Evolutionary conservation across 208 protist genomes (phyloP).

Genomic region (Acanthamoeba rhysodes): DNA sequence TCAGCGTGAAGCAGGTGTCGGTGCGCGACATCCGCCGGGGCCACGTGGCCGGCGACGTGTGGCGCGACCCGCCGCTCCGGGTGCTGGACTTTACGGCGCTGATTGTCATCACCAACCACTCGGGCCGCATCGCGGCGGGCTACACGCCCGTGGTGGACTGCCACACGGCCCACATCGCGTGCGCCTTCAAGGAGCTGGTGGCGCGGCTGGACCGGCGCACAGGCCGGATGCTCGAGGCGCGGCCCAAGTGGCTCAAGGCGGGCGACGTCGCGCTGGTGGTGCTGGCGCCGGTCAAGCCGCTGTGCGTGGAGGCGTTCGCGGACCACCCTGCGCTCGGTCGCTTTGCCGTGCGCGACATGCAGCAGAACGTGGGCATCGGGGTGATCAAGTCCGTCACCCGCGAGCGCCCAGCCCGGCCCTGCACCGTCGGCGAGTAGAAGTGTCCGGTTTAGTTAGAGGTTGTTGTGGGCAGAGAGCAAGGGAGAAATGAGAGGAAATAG

Average conservation of each 20-base stretch:
- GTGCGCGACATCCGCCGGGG: constrained; percentile 95
- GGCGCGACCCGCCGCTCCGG: constrained; percentile 80
- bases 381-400: constrained; percentile 94
- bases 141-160: constrained; percentile 95
- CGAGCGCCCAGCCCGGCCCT: not conserved
- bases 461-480: no score
- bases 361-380: constrained; percentile 97
- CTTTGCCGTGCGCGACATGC: constrained; percentile 97
- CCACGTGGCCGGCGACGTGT: constrained; percentile 87
- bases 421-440: no score
- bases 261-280: constrained; percentile 94
- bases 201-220: constrained; percentile 95
- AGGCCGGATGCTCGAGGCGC: constrained; percentile 94
- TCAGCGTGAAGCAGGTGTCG: constrained; percentile 94
- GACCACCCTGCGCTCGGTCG: constrained; percentile 96
- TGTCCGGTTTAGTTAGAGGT: no score
- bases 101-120: constrained; percentile 96
- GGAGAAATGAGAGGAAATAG: no score
- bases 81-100: constrained; percentile 92
- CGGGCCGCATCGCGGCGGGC: constrained; percentile 92
- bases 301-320: constrained; percentile 97
- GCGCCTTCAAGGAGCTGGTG: constrained; percentile 93
- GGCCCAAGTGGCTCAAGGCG: constrained; percentile 93
- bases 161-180: constrained; percentile 96
- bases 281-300: constrained; percentile 93